phyloP scores from a whole-genome alignment of 139 green algal species.

The Chlamydomonas urium region DNA sequence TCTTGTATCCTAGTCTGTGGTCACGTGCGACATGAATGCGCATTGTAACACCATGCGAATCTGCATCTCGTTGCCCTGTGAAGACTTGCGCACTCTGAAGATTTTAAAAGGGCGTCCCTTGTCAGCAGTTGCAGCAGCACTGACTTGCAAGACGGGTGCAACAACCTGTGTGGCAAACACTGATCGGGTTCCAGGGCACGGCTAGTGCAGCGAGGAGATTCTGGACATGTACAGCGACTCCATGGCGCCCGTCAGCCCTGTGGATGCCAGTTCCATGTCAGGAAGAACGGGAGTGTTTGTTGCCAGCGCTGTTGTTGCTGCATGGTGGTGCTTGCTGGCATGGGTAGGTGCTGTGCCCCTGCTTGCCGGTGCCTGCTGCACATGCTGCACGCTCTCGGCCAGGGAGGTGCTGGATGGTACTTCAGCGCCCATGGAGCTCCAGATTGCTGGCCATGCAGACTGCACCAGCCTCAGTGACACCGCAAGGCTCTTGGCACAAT shows the following conservation, averaged over 20 bases:
- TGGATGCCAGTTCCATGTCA: slow-evolving; percentile 1
- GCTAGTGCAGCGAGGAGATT: not conserved
- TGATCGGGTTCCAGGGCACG: not conserved
- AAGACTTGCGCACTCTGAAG: not conserved
- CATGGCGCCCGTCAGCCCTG: not conserved
- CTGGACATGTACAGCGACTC: slow-evolving; percentile 7
- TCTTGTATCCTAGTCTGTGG: too few relatives aligned
- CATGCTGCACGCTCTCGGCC: too few relatives aligned
- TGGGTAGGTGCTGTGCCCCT: too few relatives aligned
- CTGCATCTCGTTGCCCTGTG: not conserved
- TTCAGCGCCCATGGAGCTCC: too few relatives aligned
- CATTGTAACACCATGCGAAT: not conserved
- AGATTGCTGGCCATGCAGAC: not conserved
- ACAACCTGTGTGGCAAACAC: not conserved
- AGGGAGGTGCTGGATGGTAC: too few relatives aligned
- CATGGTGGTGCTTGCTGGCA: not conserved
- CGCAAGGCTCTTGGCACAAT: slow-evolving; percentile 5
- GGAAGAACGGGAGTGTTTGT: not conserved
- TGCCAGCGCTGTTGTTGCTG: not conserved
- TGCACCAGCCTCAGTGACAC: not conserved
- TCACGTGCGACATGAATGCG: not conserved
- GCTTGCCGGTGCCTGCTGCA: too few relatives aligned
- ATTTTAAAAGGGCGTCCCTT: not conserved
- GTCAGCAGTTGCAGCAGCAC: not conserved
- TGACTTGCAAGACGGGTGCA: not conserved